Percentiles rank a stretch among this genome's conserved stretches.
phyloP scores from a whole-genome alignment of 148 eudicot genomes.

The Rhododendron ovatum region DNA sequence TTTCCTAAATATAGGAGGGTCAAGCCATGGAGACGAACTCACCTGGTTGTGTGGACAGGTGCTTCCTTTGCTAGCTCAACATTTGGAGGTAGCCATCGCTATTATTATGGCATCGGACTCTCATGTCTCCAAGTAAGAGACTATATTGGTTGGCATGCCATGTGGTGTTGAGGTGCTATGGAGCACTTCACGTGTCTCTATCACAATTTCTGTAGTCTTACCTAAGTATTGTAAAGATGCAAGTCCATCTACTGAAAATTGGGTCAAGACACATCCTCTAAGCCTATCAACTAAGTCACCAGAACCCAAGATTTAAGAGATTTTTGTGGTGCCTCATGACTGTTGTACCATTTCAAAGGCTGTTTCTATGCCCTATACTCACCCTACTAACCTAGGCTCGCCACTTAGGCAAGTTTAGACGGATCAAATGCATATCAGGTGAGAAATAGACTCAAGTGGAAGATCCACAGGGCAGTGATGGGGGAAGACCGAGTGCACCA shows the following conservation, averaged over 20 bases:
- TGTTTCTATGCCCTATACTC: too few relatives aligned
- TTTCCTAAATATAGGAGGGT: neutral
- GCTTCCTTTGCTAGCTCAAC: neutral
- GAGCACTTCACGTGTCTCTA: neutral
- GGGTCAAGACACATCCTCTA: neutral
- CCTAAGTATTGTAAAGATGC: neutral
- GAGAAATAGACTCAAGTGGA: neutral
- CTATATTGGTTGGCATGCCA: neutral
- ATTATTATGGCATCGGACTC: too few relatives aligned
- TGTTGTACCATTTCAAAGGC: too few relatives aligned
- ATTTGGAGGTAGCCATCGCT: neutral
- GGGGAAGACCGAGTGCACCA: neutral
- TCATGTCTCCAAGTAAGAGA: neutral
- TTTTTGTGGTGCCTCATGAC: too few relatives aligned
- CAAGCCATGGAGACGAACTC: neutral
- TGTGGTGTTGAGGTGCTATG: neutral
- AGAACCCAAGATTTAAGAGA: too few relatives aligned
- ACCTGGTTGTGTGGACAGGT: neutral
- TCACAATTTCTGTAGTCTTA: neutral
- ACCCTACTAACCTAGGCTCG: too few relatives aligned
- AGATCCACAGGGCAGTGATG: neutral
- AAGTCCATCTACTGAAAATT: neutral
- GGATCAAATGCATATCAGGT: neutral
- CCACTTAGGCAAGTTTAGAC: neutral
- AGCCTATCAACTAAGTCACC: too few relatives aligned